A percentile compares a stretch with the other conserved stretches of the same genome.
Evolutionary conservation across 2,329 filamentous ascomycete genomes (phyloP).

Genomic region (Fusarium napiforme): DNA sequence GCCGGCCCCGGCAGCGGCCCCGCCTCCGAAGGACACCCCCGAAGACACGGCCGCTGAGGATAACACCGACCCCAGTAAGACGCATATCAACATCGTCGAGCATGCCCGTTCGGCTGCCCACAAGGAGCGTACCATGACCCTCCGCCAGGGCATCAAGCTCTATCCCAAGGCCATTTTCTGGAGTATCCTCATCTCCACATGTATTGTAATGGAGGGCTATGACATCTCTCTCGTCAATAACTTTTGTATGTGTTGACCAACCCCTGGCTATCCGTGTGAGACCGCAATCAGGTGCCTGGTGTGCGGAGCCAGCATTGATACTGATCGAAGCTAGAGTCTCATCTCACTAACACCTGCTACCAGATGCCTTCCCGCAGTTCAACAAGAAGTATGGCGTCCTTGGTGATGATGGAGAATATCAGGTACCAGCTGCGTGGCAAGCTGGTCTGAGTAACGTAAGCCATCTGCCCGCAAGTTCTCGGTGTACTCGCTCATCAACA

Average conservation of each 20-base stretch:
- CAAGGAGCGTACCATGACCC: slow-evolving; percentile 40
- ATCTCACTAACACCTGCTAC: slow-evolving; percentile 18
- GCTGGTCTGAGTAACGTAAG: slow-evolving; percentile 67
- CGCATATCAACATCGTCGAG: slow-evolving; percentile 33
- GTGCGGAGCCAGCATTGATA: background rate
- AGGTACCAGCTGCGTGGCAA: slow-evolving; percentile 71
- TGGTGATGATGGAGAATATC: slow-evolving; percentile 58
- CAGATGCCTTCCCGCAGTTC: slow-evolving; percentile 66
- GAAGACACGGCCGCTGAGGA: slow-evolving; percentile 26
- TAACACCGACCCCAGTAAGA: slow-evolving; percentile 23
- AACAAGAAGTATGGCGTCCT: slow-evolving; percentile 66
- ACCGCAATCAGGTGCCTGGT: background rate
- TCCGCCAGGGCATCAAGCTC: slow-evolving; percentile 37
- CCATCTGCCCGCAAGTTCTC: background rate
- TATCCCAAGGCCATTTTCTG: slow-evolving; percentile 39
- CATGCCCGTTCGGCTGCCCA: slow-evolving; percentile 38
- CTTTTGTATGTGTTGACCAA: slow-evolving; percentile 29
- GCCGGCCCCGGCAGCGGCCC: slow-evolving; percentile 23
- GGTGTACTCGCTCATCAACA: slow-evolving; percentile 37
- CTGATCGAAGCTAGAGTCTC: background rate
- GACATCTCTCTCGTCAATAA: slow-evolving; percentile 40
- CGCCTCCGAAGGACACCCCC: slow-evolving; percentile 28
- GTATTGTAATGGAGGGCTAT: slow-evolving; percentile 41
- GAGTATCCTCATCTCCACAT: slow-evolving; percentile 40
- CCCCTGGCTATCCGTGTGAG: background rate